phyloP scores from a whole-genome alignment of 805 yeast species.

The Jamesozyma piceae region DNA sequence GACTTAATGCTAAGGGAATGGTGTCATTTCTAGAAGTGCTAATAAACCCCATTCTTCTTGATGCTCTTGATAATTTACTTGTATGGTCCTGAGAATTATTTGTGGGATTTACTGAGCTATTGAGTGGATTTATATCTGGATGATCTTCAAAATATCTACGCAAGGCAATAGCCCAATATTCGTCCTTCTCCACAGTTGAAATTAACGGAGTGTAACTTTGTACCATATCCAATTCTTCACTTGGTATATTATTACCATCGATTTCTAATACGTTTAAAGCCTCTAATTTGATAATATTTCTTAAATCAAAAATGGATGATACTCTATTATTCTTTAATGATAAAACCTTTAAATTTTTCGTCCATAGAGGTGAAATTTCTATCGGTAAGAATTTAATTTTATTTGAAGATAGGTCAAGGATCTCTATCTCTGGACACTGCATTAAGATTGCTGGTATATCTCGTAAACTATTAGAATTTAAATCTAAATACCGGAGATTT shows the following conservation, averaged over 20 bases:
- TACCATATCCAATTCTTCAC: slow-evolving; percentile 39
- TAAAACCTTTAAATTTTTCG: slow-evolving; percentile 42
- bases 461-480: slow-evolving; percentile 50
- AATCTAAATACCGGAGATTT: slow-evolving; percentile 49
- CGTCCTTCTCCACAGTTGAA: slow-evolving; percentile 33
- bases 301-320: slow-evolving; percentile 36
- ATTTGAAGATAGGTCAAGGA: slow-evolving; percentile 57
- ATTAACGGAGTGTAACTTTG: slow-evolving; percentile 31
- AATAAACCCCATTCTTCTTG: slow-evolving; percentile 69
- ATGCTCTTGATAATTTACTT: slow-evolving; percentile 42
- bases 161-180: slow-evolving; percentile 31
- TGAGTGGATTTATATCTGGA: neutral
- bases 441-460: slow-evolving; percentile 42
- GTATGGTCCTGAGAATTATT: neutral
- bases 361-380: slow-evolving; percentile 33
- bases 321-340: slow-evolving; percentile 53
- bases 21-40: slow-evolving; percentile 5
- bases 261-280: slow-evolving; percentile 51
- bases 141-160: slow-evolving; percentile 22
- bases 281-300: slow-evolving; percentile 44
- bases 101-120: neutral
- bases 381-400: slow-evolving; percentile 40
- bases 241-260: slow-evolving; percentile 47
- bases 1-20: neutral
- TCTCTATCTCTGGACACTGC: slow-evolving; percentile 41